Conservation (phyloP, 148 eudicot species). For the Spergularia marina region DNA sequence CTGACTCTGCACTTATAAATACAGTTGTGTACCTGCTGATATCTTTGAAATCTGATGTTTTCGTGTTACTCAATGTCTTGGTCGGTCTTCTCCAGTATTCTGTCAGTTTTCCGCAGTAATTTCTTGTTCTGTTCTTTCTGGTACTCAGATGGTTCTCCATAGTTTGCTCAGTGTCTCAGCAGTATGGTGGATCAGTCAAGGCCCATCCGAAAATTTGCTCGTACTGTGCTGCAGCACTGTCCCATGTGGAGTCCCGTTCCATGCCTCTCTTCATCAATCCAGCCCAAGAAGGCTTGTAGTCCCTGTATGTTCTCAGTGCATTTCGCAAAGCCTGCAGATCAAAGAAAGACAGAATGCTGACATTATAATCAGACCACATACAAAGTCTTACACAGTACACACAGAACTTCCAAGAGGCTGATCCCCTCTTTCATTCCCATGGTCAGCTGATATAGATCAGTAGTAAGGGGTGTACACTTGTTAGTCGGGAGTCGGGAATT, state of each 20-base stretch:
- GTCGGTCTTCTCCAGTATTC: neutral
- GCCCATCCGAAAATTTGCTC: constrained; percentile 92
- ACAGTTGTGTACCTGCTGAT: neutral
- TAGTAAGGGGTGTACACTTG: no score
- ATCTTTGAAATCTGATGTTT: neutral
- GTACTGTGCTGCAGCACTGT: constrained; percentile 85
- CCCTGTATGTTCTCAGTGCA: constrained; percentile 65
- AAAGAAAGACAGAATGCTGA: neutral
- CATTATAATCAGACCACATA: neutral
- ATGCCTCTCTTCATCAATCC: constrained; percentile 93
- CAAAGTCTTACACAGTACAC: no score
- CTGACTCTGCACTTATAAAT: neutral
- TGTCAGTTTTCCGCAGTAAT: neutral
- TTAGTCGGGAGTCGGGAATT: no score
- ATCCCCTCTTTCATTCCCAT: no score
- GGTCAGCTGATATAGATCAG: no score
- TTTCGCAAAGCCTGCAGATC: constrained; percentile 51
- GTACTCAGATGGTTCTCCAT: neutral
- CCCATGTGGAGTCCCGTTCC: constrained; percentile 77
- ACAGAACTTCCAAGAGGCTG: no score
- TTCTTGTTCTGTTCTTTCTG: neutral
- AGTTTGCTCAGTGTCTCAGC: constrained; percentile 17
- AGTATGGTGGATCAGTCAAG: constrained; percentile 74
- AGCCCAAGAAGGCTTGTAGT: constrained; percentile 75
- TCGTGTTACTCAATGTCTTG: neutral